Base-by-base conservation (phyloP, 257 asterid species). In the Coffea canephora region DNA sequence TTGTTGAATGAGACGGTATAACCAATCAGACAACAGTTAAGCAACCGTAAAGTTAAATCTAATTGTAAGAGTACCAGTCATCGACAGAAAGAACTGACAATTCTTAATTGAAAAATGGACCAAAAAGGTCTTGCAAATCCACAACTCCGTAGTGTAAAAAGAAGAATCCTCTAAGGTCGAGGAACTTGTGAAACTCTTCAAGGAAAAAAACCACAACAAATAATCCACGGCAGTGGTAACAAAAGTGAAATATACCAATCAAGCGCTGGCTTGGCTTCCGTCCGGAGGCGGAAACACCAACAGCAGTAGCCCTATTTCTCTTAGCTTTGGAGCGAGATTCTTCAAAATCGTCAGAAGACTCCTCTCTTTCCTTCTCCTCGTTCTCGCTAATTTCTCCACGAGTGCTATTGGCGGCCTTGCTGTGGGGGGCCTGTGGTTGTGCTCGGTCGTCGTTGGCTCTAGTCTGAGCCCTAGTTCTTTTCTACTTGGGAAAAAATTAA, bases 311-410 rank as follows among this genome's bases (percentile, higher is more conserved):
- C 88, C 82, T 91, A 71, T 69, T 91, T 54, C 91, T 90, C 91
- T 91, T 95, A 55, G 85, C 77, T 81, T 83, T 89, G 27, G 92
- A 84, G 57, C 91, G 91, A 75, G 89, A 83, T 70, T 93, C 97
- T 52, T 89, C 91, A 52, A 89, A 92, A 52, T 93, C 97, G 23
- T 92, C 98, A 1, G 96, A 93, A 49, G 93, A 91, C 65, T 90
- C 97, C 69, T 89, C 97, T 78, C 90, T 87, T 80, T 92, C 98
- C 45, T 86, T 97, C 85, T 89, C 97, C 80, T 84, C 92, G 43
- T 77, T 87, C 61, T 64, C 90, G 59, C 80, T 76, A 73, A 68
- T 78, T 59, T 84, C 92, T 0, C 87, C 62, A 49, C 89, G 91
- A 16, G 91, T 81, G 83, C 79, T 80, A n/a, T 71, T 52, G 62